phyloP scores from a whole-genome alignment of 176 grass and related monocot genomes.

The Musa schizocarpa region DNA sequence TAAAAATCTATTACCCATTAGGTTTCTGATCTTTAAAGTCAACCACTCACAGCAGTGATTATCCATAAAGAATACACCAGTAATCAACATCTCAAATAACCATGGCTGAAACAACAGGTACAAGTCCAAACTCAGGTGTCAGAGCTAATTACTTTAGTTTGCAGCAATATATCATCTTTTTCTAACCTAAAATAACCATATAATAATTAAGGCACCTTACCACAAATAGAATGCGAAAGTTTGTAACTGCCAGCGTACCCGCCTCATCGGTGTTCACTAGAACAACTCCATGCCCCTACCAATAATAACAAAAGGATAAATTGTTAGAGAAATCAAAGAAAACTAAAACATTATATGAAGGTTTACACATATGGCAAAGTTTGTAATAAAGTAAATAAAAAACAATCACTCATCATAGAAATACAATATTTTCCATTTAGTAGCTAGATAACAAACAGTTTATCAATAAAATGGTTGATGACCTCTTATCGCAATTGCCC shows the following conservation, averaged over 20 bases:
- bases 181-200: background rate
- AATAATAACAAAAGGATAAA: background rate
- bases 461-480: too few species aligned
- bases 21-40: background rate
- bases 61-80: background rate
- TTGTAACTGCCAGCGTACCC: conserved; percentile 13
- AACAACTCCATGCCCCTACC: conserved; percentile 11
- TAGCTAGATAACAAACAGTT: too few species aligned
- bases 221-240: conserved; percentile 19
- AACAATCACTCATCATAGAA: background rate
- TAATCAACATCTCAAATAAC: too few species aligned
- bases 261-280: conserved; percentile 13
- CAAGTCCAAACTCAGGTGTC: background rate
- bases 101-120: background rate
- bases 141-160: background rate
- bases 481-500: too few species aligned
- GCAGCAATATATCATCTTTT: background rate
- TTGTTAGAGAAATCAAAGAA: background rate
- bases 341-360: background rate
- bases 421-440: too few species aligned
- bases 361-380: background rate
- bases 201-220: conserved; percentile 1
- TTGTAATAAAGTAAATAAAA: background rate
- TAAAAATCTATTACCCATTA: background rate
- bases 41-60: background rate